Evolutionary conservation across 106 monocot genomes (phyloP).

Genomic region (Alisma plantagoaquatica): DNA sequence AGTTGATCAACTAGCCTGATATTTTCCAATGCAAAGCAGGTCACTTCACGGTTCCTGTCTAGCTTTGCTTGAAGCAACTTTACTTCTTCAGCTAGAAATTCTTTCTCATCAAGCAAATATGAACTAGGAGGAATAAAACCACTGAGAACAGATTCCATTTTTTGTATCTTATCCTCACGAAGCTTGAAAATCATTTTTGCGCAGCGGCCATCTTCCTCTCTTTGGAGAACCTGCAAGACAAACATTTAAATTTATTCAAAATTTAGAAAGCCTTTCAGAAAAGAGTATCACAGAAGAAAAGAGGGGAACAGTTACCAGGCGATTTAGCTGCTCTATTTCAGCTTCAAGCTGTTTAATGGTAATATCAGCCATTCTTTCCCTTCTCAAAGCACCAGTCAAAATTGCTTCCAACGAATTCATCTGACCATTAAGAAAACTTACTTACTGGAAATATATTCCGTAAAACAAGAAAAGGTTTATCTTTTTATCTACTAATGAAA

Average conservation of each 20-base stretch:
- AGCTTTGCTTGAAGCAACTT: conserved; percentile 34
- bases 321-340: conserved; percentile 76
- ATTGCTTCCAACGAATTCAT: conserved; percentile 58
- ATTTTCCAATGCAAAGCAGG: conserved; percentile 82
- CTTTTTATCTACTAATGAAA: too few species aligned
- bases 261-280: too few species aligned
- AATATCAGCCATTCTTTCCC: conserved; percentile 64
- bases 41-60: conserved; percentile 81
- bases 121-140: conserved; percentile 32
- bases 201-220: conserved; percentile 64
- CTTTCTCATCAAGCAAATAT: conserved; percentile 56
- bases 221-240: conserved; percentile 59
- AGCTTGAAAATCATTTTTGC: conserved; percentile 85
- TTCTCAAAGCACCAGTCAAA: conserved; percentile 62
- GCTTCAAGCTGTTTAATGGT: conserved; percentile 73
- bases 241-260: too few species aligned
- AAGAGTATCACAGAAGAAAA: too few species aligned
- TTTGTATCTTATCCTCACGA: conserved; percentile 76
- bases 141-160: conserved; percentile 50
- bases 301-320: conserved; percentile 68
- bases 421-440: too few species aligned
- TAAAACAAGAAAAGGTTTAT: too few species aligned
- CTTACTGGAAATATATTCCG: too few species aligned
- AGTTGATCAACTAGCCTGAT: conserved; percentile 74
- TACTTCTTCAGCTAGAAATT: conserved; percentile 38